These are phyloP conservation scores for Pseudoperonospora humuli DNA, from an alignment of 352 stramenopile genomes.

Conservation along the genomic window DNA sequence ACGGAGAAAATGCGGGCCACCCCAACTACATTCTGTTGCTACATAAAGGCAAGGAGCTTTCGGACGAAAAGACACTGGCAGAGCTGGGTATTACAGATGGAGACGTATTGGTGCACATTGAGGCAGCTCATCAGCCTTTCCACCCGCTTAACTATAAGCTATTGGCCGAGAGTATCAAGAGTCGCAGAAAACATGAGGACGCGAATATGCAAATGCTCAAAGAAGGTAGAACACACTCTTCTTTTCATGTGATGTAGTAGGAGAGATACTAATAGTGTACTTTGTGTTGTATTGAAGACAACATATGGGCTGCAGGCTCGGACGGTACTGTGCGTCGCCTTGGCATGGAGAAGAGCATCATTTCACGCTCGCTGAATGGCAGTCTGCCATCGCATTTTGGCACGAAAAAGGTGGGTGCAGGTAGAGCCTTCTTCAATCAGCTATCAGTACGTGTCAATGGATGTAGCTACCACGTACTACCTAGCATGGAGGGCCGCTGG, in stretches of 20 bases:
- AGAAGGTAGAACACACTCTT: constrained; percentile 22
- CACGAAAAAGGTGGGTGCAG: constrained; percentile 43
- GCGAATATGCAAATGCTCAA: constrained; percentile 75
- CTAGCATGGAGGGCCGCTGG: constrained; percentile 81
- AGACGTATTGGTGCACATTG: constrained; percentile 81
- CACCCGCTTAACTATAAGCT: constrained; percentile 81
- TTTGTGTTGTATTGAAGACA: constrained; percentile 29
- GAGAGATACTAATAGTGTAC: background rate
- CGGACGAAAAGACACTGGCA: constrained; percentile 80
- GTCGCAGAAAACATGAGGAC: constrained; percentile 71
- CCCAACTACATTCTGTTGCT: constrained; percentile 77
- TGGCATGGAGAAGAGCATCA: constrained; percentile 79
- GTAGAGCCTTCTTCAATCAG: constrained; percentile 81
- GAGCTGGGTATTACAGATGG: constrained; percentile 40
- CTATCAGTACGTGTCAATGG: constrained; percentile 79
- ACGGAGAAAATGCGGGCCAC: constrained; percentile 50
- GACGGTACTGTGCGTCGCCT: constrained; percentile 78
- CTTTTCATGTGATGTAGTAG: no score
- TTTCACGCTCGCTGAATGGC: constrained; percentile 49
- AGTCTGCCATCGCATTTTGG: constrained; percentile 43
- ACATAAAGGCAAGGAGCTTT: constrained; percentile 80
- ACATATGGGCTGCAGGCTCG: constrained; percentile 72
- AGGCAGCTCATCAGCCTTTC: constrained; percentile 81
- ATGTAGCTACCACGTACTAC: constrained; percentile 80
- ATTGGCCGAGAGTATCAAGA: constrained; percentile 72